These are phyloP conservation scores for Fusarium duplospermum DNA, from an alignment of 2,329 filamentous ascomycete genomes.

Conservation along the genomic window DNA sequence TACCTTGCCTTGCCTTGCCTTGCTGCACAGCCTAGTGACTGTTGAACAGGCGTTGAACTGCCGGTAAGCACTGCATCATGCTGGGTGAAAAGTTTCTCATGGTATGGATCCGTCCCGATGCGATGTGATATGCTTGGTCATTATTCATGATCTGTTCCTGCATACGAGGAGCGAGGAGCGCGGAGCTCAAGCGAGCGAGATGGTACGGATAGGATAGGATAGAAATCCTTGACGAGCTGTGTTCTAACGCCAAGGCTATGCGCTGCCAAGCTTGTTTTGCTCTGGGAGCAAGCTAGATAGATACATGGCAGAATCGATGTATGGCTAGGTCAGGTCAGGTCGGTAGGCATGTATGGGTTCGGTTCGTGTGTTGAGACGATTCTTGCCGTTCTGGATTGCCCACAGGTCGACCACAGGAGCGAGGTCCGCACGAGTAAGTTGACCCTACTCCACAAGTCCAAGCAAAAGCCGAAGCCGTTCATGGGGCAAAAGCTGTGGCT, in stretches of 20 bases:
- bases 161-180: not conserved
- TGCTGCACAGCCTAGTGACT: not conserved
- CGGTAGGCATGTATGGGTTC: constrained; percentile 1
- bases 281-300: not conserved
- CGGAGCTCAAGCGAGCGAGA: not conserved
- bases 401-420: not conserved
- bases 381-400: constrained; percentile 1
- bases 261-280: not conserved
- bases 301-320: not conserved
- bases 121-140: not conserved
- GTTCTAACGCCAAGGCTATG: not conserved
- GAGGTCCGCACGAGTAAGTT: constrained; percentile 6
- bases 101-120: not conserved
- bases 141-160: not conserved
- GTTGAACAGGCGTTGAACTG: not conserved
- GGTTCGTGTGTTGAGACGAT: constrained; percentile 8
- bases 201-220: no score
- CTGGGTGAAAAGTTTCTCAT: not conserved
- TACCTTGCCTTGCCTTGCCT: not conserved
- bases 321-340: not conserved
- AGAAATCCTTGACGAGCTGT: not conserved
- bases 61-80: not conserved
- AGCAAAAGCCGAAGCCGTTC: constrained; percentile 27
- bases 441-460: constrained; percentile 20
- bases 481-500: constrained; percentile 25